Evolutionary conservation across 331 rosid species (phyloP).

Genomic region (Acacia pycnantha): DNA sequence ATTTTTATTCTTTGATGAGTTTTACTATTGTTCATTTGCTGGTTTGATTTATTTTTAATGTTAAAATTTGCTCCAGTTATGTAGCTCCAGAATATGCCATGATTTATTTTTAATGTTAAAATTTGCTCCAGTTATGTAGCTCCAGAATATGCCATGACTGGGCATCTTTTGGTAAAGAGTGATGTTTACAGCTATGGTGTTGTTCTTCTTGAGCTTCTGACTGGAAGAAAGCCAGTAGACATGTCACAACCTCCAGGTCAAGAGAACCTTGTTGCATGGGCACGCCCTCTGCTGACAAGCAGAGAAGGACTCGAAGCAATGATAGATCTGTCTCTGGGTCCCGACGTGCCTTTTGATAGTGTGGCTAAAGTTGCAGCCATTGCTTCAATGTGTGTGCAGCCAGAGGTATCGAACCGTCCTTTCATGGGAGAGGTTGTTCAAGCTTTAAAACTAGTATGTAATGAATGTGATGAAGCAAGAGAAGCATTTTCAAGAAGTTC

Average conservation of each 20-base stretch:
- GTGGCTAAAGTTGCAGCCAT: conserved; percentile 93
- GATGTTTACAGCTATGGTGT: conserved; percentile 98
- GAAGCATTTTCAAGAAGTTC: conserved; percentile 51
- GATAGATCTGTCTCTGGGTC: conserved; percentile 51
- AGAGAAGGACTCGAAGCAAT: conserved; percentile 66
- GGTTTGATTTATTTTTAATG: conserved; percentile 5
- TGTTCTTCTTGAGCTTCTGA: conserved; percentile 91
- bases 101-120: conserved; percentile 16
- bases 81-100: conserved; percentile 99
- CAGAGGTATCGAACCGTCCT: conserved; percentile 92
- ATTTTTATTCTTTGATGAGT: background rate
- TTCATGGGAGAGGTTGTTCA: conserved; percentile 99
- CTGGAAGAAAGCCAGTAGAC: conserved; percentile 90
- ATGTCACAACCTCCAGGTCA: conserved; percentile 94
- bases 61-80: conserved; percentile 50
- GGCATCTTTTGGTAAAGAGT: conserved; percentile 94
- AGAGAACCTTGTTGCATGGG: conserved; percentile 93
- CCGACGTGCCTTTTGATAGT: conserved; percentile 59
- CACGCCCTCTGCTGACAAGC: conserved; percentile 86
- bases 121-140: conserved; percentile 74
- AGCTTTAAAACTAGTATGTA: conserved; percentile 84
- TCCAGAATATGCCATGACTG: conserved; percentile 99
- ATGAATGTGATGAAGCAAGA: conserved; percentile 63
- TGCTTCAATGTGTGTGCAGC: conserved; percentile 95
- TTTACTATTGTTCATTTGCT: conserved; percentile 23